These are phyloP conservation scores for Hymenoscyphus albidus DNA, from an alignment of 2,329 filamentous ascomycete genomes.

Conservation along the genomic window DNA sequence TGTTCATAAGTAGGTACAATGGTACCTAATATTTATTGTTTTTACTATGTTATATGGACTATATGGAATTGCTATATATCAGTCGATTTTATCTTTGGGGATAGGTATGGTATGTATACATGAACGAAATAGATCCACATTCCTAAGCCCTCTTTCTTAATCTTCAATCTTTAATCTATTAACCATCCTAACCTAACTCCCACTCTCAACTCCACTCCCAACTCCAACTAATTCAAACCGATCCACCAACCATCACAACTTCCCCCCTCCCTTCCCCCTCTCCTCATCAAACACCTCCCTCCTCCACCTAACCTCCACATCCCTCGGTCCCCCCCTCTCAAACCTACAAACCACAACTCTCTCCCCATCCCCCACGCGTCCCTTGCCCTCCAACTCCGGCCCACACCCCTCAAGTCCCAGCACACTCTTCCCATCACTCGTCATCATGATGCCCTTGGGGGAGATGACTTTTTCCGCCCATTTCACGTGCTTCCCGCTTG, in stretches of 20 bases:
- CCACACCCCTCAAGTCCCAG: slow-evolving; percentile 57
- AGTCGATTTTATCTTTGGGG: too few relatives aligned
- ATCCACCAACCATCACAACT: slow-evolving; percentile 12
- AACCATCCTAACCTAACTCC: too few relatives aligned
- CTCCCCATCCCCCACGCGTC: slow-evolving; percentile 53
- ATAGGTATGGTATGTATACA: too few relatives aligned
- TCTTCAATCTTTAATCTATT: too few relatives aligned
- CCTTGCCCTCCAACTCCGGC: slow-evolving; percentile 47
- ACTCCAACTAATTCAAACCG: too few relatives aligned
- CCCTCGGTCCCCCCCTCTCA: slow-evolving; percentile 46
- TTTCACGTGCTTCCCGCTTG: slow-evolving; percentile 34
- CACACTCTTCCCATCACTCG: slow-evolving; percentile 48
- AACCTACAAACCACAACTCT: slow-evolving; percentile 57
- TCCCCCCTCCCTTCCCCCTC: slow-evolving; percentile 30
- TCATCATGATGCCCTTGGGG: slow-evolving; percentile 45
- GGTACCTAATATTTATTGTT: too few relatives aligned
- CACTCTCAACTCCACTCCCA: too few relatives aligned
- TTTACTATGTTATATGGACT: too few relatives aligned
- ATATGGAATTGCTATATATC: too few relatives aligned
- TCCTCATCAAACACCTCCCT: slow-evolving; percentile 48
- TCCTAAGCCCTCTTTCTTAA: too few relatives aligned
- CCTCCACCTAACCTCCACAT: slow-evolving; percentile 50
- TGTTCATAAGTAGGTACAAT: too few relatives aligned
- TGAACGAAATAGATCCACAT: too few relatives aligned
- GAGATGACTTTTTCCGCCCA: slow-evolving; percentile 62